These are phyloP conservation scores for Castanea sativa DNA, from an alignment of 306 rosid genomes.

Conservation along the genomic window DNA sequence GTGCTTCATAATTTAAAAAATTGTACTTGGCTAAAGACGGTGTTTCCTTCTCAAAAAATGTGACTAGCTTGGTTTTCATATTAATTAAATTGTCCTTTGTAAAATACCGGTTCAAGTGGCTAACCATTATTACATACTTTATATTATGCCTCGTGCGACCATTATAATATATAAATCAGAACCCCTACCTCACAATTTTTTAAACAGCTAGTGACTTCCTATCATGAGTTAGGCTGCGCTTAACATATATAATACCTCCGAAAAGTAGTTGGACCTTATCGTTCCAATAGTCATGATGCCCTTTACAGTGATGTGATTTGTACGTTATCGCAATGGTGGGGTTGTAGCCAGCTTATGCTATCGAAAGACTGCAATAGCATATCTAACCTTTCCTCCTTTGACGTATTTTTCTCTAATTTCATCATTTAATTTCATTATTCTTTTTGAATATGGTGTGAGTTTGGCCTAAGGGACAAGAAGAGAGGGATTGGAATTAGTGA, in stretches of 20 bases:
- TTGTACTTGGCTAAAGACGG: background rate
- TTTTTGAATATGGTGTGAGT: too few species aligned
- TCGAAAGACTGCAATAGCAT: too few species aligned
- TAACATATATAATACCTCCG: background rate
- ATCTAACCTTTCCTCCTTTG: too few species aligned
- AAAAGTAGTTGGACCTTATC: background rate
- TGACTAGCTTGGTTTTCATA: background rate
- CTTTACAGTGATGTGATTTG: background rate
- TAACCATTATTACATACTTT: background rate
- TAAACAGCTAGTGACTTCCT: background rate
- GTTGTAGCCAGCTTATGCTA: background rate
- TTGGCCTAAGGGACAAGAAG: too few species aligned
- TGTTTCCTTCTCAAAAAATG: background rate
- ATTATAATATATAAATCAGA: background rate
- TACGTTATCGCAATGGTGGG: background rate
- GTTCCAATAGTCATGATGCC: background rate
- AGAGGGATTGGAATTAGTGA: too few species aligned
- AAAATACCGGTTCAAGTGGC: background rate
- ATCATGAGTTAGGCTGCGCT: background rate
- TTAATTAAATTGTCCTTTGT: constrained; percentile 6
- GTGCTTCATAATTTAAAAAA: background rate
- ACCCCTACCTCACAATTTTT: background rate
- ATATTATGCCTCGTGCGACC: background rate
- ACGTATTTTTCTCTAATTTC: too few species aligned
- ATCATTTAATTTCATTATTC: too few species aligned